Evolutionary conservation across 495 filamentous ascomycete species (phyloP), one percentile per base, ranked within the genome.

Genomic region (Lasiosphaeris hirsuta): DNA sequence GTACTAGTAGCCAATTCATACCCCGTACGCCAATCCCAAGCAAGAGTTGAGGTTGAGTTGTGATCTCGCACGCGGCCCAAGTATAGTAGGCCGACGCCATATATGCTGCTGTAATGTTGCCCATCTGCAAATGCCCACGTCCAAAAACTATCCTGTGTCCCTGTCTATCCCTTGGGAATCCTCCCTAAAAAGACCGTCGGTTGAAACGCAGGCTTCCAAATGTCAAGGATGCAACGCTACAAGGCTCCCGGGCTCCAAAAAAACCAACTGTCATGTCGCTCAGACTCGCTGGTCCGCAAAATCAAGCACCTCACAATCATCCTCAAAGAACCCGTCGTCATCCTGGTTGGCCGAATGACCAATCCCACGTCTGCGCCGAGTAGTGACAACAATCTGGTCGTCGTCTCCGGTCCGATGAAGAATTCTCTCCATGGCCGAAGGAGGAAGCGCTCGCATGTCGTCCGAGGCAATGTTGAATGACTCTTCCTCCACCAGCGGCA

Each of bases 281-380:
- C 76, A 93, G 37, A 93, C 90, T 63, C 90, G 78, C 67, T 95
- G 89, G 63, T 87, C 85, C 10, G 90, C 90, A 82, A 92, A 96
- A 74, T 96, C 92, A 62, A 96, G 77, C 55, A 96, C 88, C 65
- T 95, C 92, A 65, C 89, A 93, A 68, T 94, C 92, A 66, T 96
- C 90, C 69, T 96, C 92, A 63, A 96, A 96, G 70, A 96, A 94
- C 3, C 90, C 91, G 38, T 92, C 88, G 35, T 69, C 88, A 13
- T 84, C 82, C 19, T 79, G 80, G 39, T 74, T 64, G 43, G 63
- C 58, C 59, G 72, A 52, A 47, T 73, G 67, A 67, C 68, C 72
- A 64, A 66, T 74, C 65, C 78, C 86, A 73, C 81, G 88, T 73
- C 73, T 75, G n/a, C 87, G 75, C 41, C 90, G 76, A 1, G 89